Conservation (phyloP, 2,329 filamentous ascomycete genomes). For the Fusarium subglutinans region DNA sequence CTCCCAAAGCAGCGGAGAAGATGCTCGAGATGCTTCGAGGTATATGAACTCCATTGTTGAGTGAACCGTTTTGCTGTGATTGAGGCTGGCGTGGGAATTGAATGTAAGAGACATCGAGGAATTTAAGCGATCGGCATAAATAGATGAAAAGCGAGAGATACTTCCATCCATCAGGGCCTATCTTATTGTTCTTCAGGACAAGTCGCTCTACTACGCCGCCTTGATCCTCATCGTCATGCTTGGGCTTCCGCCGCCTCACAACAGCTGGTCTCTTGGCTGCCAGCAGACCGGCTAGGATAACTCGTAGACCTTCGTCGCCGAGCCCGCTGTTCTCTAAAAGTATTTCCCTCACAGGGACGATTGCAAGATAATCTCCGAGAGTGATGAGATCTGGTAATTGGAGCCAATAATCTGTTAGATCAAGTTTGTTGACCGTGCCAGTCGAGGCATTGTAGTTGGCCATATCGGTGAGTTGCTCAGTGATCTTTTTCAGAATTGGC, state of each 20-base stretch:
- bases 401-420: slow-evolving; percentile 86
- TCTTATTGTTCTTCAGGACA: slow-evolving; percentile 90
- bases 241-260: slow-evolving; percentile 60
- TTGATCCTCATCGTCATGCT: slow-evolving; percentile 55
- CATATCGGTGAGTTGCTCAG: slow-evolving; percentile 81
- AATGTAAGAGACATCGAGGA: slow-evolving; percentile 86
- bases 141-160: slow-evolving; percentile 90
- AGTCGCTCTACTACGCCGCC: slow-evolving; percentile 86
- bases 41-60: slow-evolving; percentile 48
- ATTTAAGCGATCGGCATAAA: slow-evolving; percentile 86
- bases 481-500: slow-evolving; percentile 89
- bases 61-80: slow-evolving; percentile 40
- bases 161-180: slow-evolving; percentile 89
- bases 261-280: slow-evolving; percentile 76
- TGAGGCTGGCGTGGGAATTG: slow-evolving; percentile 69
- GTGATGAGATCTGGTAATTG: slow-evolving; percentile 86
- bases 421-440: slow-evolving; percentile 83
- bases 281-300: slow-evolving; percentile 85
- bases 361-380: slow-evolving; percentile 90
- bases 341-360: slow-evolving; percentile 89
- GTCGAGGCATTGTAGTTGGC: slow-evolving; percentile 71
- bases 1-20: slow-evolving; percentile 77
- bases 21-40: slow-evolving; percentile 62
- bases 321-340: slow-evolving; percentile 88
- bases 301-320: slow-evolving; percentile 85